Percentiles rank a stretch among this genome's conserved stretches.
These are phyloP conservation scores for Linderina pennispora DNA, from an alignment of 192 early-diverging fungal genomes.

Conservation along the genomic window DNA sequence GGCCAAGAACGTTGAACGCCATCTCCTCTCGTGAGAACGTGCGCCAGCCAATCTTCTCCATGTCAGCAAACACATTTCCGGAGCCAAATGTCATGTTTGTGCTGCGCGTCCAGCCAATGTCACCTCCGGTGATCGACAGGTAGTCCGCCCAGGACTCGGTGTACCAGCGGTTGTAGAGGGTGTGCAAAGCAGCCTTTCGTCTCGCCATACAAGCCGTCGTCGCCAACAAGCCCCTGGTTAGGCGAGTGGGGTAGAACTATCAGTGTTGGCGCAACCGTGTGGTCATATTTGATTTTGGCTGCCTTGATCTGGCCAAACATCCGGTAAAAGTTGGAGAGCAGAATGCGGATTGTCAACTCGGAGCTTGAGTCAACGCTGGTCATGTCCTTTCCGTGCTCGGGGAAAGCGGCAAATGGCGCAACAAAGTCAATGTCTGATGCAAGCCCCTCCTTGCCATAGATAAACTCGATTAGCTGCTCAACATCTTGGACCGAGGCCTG, in stretches of 20 bases:
- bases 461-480: conserved; percentile 69
- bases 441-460: conserved; percentile 55
- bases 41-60: conserved; percentile 77
- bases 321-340: conserved; percentile 86
- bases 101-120: conserved; percentile 94
- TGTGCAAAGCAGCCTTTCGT: conserved; percentile 87
- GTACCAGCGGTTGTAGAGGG: conserved; percentile 84
- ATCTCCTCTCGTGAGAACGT: too few species aligned
- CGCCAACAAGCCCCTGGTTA: conserved; percentile 91
- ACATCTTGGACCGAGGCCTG: conserved; percentile 82
- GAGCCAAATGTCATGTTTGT: conserved; percentile 91
- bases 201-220: conserved; percentile 91
- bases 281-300: conserved; percentile 67
- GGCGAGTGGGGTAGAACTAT: conserved; percentile 86
- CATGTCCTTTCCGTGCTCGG: conserved; percentile 77
- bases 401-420: conserved; percentile 88
- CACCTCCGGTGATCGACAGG: conserved; percentile 80
- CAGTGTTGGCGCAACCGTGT: conserved; percentile 72
- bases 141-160: conserved; percentile 85
- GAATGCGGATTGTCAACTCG: conserved; percentile 85
- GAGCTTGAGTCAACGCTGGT: conserved; percentile 76
- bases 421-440: conserved; percentile 90
- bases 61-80: conserved; percentile 91
- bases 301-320: conserved; percentile 79
- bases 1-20: too few species aligned